Percentiles rank a stretch among this genome's conserved stretches.
Evolutionary conservation across 2,329 filamentous ascomycete genomes (phyloP).

Genomic region (Ambrosiella xylebori): DNA sequence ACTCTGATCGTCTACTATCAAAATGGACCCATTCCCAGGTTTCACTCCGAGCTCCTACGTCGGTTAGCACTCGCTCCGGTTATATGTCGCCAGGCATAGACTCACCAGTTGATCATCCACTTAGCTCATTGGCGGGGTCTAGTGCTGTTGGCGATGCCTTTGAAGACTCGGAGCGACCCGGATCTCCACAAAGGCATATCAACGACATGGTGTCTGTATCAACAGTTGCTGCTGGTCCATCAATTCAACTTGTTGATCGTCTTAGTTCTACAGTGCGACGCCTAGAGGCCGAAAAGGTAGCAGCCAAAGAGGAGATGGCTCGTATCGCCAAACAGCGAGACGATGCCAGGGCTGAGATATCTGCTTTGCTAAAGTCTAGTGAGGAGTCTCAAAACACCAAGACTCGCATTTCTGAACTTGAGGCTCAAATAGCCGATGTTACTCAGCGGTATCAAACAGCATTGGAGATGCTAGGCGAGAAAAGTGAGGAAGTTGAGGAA

Average conservation of each 20-base stretch:
- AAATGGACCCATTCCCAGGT: slow-evolving; percentile 1
- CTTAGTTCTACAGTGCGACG: slow-evolving; percentile 89
- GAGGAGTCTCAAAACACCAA: slow-evolving; percentile 50
- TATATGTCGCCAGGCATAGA: neutral
- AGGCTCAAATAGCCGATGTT: slow-evolving; percentile 50
- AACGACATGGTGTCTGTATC: slow-evolving; percentile 81
- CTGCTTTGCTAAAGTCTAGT: slow-evolving; percentile 70
- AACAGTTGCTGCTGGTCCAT: slow-evolving; percentile 77
- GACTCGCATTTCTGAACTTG: slow-evolving; percentile 43
- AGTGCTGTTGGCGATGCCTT: slow-evolving; percentile 3
- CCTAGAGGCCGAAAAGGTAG: slow-evolving; percentile 80
- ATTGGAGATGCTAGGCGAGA: slow-evolving; percentile 88
- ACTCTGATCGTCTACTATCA: slow-evolving; percentile 5
- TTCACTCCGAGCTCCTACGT: neutral
- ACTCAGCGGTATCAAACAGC: slow-evolving; percentile 74
- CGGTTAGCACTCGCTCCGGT: neutral
- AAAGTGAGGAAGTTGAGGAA: slow-evolving; percentile 89
- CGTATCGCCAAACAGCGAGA: slow-evolving; percentile 74
- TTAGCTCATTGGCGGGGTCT: neutral
- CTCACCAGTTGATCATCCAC: neutral
- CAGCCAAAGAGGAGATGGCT: slow-evolving; percentile 68
- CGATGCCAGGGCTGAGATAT: slow-evolving; percentile 82
- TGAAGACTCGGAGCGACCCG: slow-evolving; percentile 36
- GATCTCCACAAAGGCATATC: slow-evolving; percentile 50
- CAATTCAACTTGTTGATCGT: slow-evolving; percentile 84